Evolutionary conservation across 2,329 filamentous ascomycete genomes (phyloP).

Genomic region (Verticillium nonalfalfae): DNA sequence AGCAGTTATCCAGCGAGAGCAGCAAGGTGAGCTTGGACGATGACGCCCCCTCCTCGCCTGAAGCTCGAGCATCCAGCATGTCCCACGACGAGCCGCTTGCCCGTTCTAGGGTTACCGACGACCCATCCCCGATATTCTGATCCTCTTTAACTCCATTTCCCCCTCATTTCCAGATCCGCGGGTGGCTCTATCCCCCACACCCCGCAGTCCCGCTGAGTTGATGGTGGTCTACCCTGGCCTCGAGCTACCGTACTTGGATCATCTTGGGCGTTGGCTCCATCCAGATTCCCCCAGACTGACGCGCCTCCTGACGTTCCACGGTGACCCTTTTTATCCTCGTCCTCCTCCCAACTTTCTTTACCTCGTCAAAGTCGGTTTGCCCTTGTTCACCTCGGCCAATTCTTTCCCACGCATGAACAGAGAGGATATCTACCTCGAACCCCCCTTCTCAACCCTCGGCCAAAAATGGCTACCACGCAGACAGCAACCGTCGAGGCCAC

Average conservation of each 20-base stretch:
- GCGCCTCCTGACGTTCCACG: not conserved
- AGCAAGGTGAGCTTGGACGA: too few species aligned
- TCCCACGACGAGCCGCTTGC: not conserved
- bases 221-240: not conserved
- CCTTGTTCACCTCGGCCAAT: conserved; percentile 6
- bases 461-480: conserved; percentile 8
- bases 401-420: not conserved
- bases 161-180: conserved; percentile 5
- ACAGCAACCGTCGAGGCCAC: conserved; percentile 17
- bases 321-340: conserved; percentile 2
- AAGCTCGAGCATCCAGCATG: not conserved
- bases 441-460: not conserved
- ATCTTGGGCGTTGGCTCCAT: not conserved
- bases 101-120: not conserved
- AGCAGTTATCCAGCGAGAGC: too few species aligned
- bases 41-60: too few species aligned
- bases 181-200: conserved; percentile 10
- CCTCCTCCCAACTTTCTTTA: conserved; percentile 3
- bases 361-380: conserved; percentile 3
- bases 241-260: not conserved
- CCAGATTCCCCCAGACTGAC: not conserved
- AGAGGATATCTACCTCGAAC: not conserved
- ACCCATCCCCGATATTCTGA: not conserved
- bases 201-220: conserved; percentile 10
- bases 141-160: not conserved